phyloP scores from a whole-genome alignment of 306 rosid genomes.

The Cyamopsis tetragonoloba region DNA sequence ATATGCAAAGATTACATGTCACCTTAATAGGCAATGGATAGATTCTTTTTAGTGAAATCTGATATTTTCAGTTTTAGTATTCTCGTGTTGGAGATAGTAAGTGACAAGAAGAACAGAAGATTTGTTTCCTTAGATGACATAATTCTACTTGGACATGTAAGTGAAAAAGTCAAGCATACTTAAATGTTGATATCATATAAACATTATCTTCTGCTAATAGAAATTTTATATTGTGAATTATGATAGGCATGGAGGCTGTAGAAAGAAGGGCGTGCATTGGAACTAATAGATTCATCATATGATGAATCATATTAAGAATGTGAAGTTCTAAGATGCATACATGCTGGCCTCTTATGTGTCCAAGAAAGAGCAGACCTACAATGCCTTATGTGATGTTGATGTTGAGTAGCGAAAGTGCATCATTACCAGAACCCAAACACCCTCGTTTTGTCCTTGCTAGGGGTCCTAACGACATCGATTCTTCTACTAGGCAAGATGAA shows the following conservation, averaged over 20 bases:
- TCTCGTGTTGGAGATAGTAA: conserved; percentile 49
- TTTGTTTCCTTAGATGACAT: conserved; percentile 40
- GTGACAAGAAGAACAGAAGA: conserved; percentile 55
- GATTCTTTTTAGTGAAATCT: conserved; percentile 57
- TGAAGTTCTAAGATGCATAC: conserved; percentile 58
- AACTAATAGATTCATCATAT: conserved; percentile 43
- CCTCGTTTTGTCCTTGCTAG: conserved; percentile 47
- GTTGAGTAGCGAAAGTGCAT: conserved; percentile 49
- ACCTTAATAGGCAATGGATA: conserved; percentile 64
- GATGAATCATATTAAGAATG: conserved; percentile 30
- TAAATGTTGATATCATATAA: not conserved
- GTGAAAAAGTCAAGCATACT: not conserved
- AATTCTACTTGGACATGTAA: conserved; percentile 55
- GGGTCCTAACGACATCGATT: conserved; percentile 31
- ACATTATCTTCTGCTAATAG: not conserved
- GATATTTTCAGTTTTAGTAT: conserved; percentile 68
- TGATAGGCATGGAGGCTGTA: conserved; percentile 58
- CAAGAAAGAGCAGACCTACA: conserved; percentile 38
- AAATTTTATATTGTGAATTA: not conserved
- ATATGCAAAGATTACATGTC: conserved; percentile 59
- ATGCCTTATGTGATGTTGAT: conserved; percentile 45
- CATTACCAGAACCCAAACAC: conserved; percentile 44
- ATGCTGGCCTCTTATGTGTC: conserved; percentile 42
- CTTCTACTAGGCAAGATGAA: conserved; percentile 46
- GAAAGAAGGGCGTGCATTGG: conserved; percentile 49